phyloP scores from a whole-genome alignment of 2,329 filamentous ascomycete genomes.

The Dendryphion nanum region DNA sequence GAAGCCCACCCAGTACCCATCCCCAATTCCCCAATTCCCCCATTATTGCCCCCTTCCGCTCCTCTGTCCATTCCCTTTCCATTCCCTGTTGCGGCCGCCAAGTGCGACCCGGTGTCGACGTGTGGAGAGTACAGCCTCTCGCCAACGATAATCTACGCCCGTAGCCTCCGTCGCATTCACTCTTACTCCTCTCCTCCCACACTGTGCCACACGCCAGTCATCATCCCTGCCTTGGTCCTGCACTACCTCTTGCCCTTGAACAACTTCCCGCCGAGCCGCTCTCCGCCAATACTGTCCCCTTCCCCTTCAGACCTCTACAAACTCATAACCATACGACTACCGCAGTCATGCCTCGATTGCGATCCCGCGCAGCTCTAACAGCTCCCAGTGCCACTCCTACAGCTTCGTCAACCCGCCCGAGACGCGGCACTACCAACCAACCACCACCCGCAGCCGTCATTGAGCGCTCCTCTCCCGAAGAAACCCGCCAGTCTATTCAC shows the following conservation, averaged over 20 bases:
- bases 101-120: no score
- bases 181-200: slow-evolving; percentile 3
- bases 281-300: no score
- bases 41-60: not conserved
- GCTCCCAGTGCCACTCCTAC: slow-evolving; percentile 35
- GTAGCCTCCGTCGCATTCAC: slow-evolving; percentile 14
- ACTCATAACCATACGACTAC: slow-evolving; percentile 8
- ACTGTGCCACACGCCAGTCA: slow-evolving; percentile 3
- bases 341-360: slow-evolving; percentile 36
- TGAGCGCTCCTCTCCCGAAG: slow-evolving; percentile 41
- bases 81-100: slow-evolving; percentile 16
- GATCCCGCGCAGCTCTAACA: slow-evolving; percentile 37
- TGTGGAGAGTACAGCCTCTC: slow-evolving; percentile 19
- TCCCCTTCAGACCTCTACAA: not conserved
- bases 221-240: slow-evolving; percentile 3
- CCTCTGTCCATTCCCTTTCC: no score
- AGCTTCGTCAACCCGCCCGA: slow-evolving; percentile 36
- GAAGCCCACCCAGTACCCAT: not conserved
- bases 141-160: slow-evolving; percentile 3
- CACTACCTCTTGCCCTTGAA: not conserved
- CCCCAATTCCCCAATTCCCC: slow-evolving; percentile 1
- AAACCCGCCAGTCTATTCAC: slow-evolving; percentile 45
- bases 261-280: not conserved
- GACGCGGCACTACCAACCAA: slow-evolving; percentile 36
- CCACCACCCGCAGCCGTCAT: slow-evolving; percentile 36